These are phyloP conservation scores for Alternaria sp. DNA, from an alignment of 2,329 filamentous ascomycete species.

Conservation along the genomic window DNA sequence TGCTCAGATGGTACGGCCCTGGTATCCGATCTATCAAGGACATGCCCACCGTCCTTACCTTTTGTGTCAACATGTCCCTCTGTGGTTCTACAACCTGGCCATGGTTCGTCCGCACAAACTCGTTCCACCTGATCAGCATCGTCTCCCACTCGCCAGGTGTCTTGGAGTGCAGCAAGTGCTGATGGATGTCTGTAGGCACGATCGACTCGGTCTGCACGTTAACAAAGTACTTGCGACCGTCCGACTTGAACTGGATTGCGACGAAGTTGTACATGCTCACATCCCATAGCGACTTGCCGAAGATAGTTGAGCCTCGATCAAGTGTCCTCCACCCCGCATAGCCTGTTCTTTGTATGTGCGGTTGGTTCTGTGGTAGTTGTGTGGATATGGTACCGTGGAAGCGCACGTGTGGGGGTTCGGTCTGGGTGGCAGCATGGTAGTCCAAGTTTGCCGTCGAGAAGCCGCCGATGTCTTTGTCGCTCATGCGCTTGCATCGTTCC, in stretches of 20 bases:
- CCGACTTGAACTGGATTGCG: conserved; percentile 85
- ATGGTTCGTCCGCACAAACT: conserved; percentile 94
- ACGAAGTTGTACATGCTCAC: conserved; percentile 89
- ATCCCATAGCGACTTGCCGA: conserved; percentile 86
- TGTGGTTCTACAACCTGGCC: conserved; percentile 93
- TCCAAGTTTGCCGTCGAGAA: conserved; percentile 79
- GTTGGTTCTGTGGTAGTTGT: conserved; percentile 76
- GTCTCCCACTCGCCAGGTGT: conserved; percentile 92
- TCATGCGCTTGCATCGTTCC: conserved; percentile 75
- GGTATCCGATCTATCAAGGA: conserved; percentile 88
- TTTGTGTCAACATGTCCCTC: conserved; percentile 84
- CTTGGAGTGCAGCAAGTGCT: conserved; percentile 84
- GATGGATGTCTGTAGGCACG: conserved; percentile 93
- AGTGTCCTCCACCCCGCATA: conserved; percentile 91
- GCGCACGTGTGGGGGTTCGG: conserved; percentile 71
- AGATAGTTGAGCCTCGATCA: conserved; percentile 79
- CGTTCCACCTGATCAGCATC: conserved; percentile 85
- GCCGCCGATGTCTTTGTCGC: conserved; percentile 85
- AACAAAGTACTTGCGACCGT: conserved; percentile 90
- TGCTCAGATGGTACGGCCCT: conserved; percentile 85
- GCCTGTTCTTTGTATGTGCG: conserved; percentile 79
- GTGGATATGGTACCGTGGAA: conserved; percentile 92
- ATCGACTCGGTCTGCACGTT: conserved; percentile 96
- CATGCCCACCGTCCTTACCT: conserved; percentile 84
- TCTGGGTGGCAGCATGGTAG: conserved; percentile 60